Conservation (phyloP, 2,329 filamentous ascomycete species). For the Calonectria hawksworthii region DNA sequence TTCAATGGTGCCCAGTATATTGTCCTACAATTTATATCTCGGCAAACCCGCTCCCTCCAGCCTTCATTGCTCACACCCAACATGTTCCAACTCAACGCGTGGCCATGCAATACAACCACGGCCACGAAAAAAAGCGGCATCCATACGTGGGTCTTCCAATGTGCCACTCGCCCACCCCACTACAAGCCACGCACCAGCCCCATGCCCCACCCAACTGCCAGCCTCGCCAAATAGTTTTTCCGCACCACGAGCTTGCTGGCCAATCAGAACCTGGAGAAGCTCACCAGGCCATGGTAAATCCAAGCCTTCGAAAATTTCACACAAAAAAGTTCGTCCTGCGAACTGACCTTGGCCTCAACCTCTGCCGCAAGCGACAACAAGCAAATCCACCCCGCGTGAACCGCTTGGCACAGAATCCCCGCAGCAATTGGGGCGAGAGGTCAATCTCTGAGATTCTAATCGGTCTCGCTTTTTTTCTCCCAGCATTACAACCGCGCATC, state of each 20-base stretch:
- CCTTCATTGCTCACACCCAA: not conserved
- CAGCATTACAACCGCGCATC: conserved; percentile 19
- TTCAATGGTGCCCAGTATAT: not conserved
- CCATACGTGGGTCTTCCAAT: not conserved
- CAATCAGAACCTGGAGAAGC: conserved; percentile 42
- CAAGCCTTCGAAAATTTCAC: conserved; percentile 49
- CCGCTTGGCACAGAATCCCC: conserved; percentile 12
- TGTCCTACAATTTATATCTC: not conserved
- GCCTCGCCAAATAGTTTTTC: conserved; percentile 42
- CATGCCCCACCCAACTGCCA: conserved; percentile 5
- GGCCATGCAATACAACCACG: too few relatives aligned
- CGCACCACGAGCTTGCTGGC: conserved; percentile 8
- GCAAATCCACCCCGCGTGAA: conserved; percentile 23
- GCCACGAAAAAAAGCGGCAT: not conserved
- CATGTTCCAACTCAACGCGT: not conserved
- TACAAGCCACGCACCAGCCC: conserved; percentile 8
- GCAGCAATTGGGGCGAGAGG: conserved; percentile 23
- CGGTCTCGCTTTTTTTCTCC: not conserved
- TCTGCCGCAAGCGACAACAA: conserved; percentile 2
- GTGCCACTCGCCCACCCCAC: not conserved
- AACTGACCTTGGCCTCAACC: conserved; percentile 25
- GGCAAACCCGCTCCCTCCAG: not conserved
- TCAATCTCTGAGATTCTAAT: not conserved
- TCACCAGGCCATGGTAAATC: conserved; percentile 31
- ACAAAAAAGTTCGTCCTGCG: conserved; percentile 43